A percentile compares a stretch with the other conserved stretches of the same genome.
Evolutionary conservation across 2,329 filamentous ascomycete genomes (phyloP).

Genomic region (Cadophora sp.): DNA sequence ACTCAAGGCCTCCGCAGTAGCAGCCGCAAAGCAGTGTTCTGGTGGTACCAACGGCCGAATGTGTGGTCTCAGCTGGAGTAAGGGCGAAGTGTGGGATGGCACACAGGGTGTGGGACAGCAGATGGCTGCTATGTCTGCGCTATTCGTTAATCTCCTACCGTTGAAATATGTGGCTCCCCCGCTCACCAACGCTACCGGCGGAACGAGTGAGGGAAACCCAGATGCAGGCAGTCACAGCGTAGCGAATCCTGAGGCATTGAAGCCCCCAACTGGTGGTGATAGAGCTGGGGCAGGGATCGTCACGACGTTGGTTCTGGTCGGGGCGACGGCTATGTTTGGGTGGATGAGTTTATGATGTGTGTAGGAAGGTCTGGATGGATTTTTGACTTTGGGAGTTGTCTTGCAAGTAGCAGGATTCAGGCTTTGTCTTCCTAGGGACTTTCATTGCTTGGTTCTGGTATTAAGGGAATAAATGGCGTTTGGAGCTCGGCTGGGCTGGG

Average conservation of each 20-base stretch:
- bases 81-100: constrained; percentile 52
- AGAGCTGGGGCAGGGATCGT: constrained; percentile 52
- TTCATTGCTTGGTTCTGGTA: neutral
- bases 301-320: constrained; percentile 46
- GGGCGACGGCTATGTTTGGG: constrained; percentile 45
- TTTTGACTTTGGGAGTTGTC: neutral
- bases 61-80: constrained; percentile 68
- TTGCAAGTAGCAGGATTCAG: too few relatives aligned
- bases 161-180: constrained; percentile 43
- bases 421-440: neutral
- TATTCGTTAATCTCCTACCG: constrained; percentile 52
- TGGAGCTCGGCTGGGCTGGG: constrained; percentile 13
- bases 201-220: constrained; percentile 45
- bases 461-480: neutral
- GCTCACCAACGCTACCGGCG: constrained; percentile 46
- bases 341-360: constrained; percentile 44
- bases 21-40: constrained; percentile 63
- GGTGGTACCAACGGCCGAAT: constrained; percentile 65
- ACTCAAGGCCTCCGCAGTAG: constrained; percentile 59
- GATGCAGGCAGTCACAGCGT: constrained; percentile 38
- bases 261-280: constrained; percentile 48
- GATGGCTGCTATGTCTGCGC: constrained; percentile 69
- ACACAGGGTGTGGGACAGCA: constrained; percentile 63
- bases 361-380: neutral
- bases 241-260: constrained; percentile 28